phyloP scores from a whole-genome alignment of 192 early-diverging fungal genomes.

The Polychytrium aggregatum region DNA sequence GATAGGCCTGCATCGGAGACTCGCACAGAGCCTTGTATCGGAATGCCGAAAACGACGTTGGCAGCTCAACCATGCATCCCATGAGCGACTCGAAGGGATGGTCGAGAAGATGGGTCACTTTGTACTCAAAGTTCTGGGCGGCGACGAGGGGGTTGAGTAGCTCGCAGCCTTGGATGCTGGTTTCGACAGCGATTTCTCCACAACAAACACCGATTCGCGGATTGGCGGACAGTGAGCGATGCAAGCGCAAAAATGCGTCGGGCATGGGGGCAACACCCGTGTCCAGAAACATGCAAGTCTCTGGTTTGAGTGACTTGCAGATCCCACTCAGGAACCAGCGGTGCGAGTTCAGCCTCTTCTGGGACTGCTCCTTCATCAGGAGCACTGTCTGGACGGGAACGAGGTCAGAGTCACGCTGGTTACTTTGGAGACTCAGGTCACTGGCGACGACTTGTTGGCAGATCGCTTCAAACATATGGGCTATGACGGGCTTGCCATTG shows the following conservation, averaged over 20 bases:
- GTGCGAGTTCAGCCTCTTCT: slow-evolving; percentile 79
- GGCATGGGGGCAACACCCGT: slow-evolving; percentile 83
- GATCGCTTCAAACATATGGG: slow-evolving; percentile 87
- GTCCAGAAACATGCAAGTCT: slow-evolving; percentile 83
- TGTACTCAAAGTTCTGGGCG: slow-evolving; percentile 97
- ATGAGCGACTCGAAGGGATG: slow-evolving; percentile 87
- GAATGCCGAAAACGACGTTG: slow-evolving; percentile 93
- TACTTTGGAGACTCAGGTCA: slow-evolving; percentile 51
- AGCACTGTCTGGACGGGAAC: slow-evolving; percentile 84
- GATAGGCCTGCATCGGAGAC: slow-evolving; percentile 65
- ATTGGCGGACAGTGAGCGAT: slow-evolving; percentile 80
- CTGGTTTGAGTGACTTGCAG: slow-evolving; percentile 64
- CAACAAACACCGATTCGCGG: slow-evolving; percentile 80
- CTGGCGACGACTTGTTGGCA: slow-evolving; percentile 56
- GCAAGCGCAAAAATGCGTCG: slow-evolving; percentile 80
- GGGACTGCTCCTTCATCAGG: slow-evolving; percentile 86
- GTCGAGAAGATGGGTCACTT: slow-evolving; percentile 94
- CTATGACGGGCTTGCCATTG: slow-evolving; percentile 57
- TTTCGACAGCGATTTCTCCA: slow-evolving; percentile 82
- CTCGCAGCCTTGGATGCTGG: slow-evolving; percentile 60
- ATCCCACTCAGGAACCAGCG: slow-evolving; percentile 97
- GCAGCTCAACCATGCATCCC: slow-evolving; percentile 78
- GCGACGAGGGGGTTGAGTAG: slow-evolving; percentile 83
- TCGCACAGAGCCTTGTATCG: slow-evolving; percentile 74
- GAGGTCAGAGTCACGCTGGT: slow-evolving; percentile 54